These are phyloP conservation scores for Linum lewisii DNA, from an alignment of 345 rosid species.

Conservation along the genomic window DNA sequence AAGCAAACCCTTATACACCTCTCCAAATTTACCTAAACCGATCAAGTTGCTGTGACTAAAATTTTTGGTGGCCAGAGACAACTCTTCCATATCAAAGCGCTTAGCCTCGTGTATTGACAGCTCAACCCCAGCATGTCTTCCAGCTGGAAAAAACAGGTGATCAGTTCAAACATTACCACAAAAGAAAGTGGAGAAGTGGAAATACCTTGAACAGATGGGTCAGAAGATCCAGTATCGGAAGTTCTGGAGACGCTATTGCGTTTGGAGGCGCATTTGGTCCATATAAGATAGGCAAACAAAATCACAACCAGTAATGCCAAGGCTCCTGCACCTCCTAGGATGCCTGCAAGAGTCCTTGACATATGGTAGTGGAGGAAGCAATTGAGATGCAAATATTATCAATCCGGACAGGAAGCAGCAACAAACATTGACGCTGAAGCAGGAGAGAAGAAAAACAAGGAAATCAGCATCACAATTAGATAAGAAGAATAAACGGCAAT, in stretches of 20 bases:
- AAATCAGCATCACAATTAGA: no score
- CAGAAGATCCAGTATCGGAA: conserved; percentile 86
- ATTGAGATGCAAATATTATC: conserved; percentile 36
- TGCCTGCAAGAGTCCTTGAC: conserved; percentile 79
- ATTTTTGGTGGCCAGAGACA: conserved; percentile 71
- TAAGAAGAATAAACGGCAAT: no score
- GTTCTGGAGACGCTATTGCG: conserved; percentile 43
- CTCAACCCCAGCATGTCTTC: conserved; percentile 67
- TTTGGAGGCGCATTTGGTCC: conserved; percentile 45
- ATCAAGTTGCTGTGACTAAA: conserved; percentile 65
- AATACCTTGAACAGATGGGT: conserved; percentile 62
- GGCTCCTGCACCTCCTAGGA: conserved; percentile 92
- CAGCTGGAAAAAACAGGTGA: conserved; percentile 18
- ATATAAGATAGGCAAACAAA: conserved; percentile 29
- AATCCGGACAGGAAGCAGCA: conserved; percentile 11
- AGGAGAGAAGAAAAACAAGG: no score
- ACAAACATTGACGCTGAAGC: conserved; percentile 39
- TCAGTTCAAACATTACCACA: conserved; percentile 1
- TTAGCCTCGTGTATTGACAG: conserved; percentile 62
- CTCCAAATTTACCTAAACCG: conserved; percentile 84
- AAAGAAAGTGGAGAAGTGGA: conserved; percentile 1
- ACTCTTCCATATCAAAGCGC: conserved; percentile 73
- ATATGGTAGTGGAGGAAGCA: conserved; percentile 48
- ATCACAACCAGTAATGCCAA: conserved; percentile 57
- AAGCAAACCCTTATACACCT: conserved; percentile 85